Evolutionary conservation across 2,329 filamentous ascomycete genomes (phyloP), one percentile per base, ranked within the genome.

Genomic region (Colletotrichum sp.): DNA sequence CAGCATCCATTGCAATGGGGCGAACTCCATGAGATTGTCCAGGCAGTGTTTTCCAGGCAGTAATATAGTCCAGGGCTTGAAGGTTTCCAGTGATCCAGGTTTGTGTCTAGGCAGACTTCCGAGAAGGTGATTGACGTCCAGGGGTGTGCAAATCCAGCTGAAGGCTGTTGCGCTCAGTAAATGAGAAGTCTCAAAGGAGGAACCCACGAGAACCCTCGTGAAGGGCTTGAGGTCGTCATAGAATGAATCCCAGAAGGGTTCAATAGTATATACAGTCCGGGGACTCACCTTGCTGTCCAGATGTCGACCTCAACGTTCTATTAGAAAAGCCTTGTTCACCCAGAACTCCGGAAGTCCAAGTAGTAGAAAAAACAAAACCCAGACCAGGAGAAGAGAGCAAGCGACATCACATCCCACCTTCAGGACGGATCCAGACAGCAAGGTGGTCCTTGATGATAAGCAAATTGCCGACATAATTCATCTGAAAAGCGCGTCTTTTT

Each of bases 281-380:
- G 18, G 49, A 78, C 77, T 78, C 72, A 78, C 77, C 77, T 78
- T 73, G 72, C 77, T 78, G 77, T 78, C 77, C 62, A 62, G 76
- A 76, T 69, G 67, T 71, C 69, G 77, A 69, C 72, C 39, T 78
- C 67, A 13, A 68, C 75, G 59, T 66, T 77, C 72, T 78, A 76
- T 74, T 52, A 63, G 66, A 71, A 78, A 66, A 57, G 64, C 63
- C 57, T 71, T 66, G 16, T 72, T 76, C 44, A 66, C 76, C 76
- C 69, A 63, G 59, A 76, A 78, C 77, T 76, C 77, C 77, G 24
- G 67, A 63, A 71, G 69, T 75, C 77, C 76, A 71, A 73, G 59
- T 64, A 73, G 59, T 64, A 62, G 69, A 32, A 73, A 69, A 30
- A 71, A 74, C 44, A 67, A 67, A 78, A 76, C 72, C 72, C 75